phyloP scores from a whole-genome alignment of 108 stramenopile genomes.

The Skeletonema menzelii region DNA sequence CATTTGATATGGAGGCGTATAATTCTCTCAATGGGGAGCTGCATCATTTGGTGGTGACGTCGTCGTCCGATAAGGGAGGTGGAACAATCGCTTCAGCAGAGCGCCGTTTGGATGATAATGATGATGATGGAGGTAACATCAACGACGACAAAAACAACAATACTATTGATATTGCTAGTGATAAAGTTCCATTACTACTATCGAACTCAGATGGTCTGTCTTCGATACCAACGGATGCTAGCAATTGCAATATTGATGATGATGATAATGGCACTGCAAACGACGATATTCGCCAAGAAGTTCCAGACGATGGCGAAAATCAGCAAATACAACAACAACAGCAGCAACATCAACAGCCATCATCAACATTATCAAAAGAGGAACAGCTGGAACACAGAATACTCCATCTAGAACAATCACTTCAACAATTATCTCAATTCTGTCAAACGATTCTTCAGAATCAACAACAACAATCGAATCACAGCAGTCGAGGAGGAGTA shows the following conservation, averaged over 20 bases:
- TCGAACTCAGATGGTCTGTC: background rate
- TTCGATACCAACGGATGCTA: background rate
- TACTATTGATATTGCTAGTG: too few species aligned
- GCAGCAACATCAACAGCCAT: background rate
- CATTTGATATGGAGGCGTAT: background rate
- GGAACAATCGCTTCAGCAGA: background rate
- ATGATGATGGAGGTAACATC: too few species aligned
- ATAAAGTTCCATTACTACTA: background rate
- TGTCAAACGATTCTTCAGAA: background rate
- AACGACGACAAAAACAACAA: background rate
- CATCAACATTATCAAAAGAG: background rate
- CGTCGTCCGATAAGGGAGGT: background rate
- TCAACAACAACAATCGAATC: background rate
- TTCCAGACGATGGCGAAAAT: too few species aligned
- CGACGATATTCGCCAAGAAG: background rate
- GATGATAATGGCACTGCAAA: background rate
- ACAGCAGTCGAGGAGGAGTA: too few species aligned
- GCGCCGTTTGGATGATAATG: background rate
- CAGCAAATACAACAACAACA: background rate
- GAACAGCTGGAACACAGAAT: conserved; percentile 1
- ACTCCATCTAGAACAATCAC: background rate
- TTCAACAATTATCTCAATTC: conserved; percentile 1
- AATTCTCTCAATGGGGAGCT: background rate
- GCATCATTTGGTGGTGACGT: too few species aligned
- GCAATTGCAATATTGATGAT: background rate